Evolutionary conservation across 805 yeast genomes (phyloP), one percentile per base, ranked within the genome.

Genomic region (Pichia pseudocactophila): DNA sequence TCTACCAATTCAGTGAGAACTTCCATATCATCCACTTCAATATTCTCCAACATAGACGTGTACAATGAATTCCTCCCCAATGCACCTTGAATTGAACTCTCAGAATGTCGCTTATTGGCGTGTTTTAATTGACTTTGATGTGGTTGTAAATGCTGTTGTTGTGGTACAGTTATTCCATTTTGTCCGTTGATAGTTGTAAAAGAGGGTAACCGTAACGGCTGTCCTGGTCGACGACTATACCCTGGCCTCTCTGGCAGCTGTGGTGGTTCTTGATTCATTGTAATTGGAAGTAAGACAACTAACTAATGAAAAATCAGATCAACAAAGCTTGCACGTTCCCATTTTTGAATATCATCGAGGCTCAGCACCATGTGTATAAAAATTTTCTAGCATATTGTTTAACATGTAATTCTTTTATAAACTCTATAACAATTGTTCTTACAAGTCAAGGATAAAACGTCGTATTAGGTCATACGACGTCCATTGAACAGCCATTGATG

Each of bases 401-500:
- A 22, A 22, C 25, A 8, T 22, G 5, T 22, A 8, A 6, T 22
- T 22, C 25, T 22, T 8, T 22, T 22, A 22, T 22, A 22, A 22
- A 6, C 25, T 22, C 25, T 22, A 22, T 22, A 6, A 22, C 25
- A 22, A 6, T 5, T 22, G 8, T 22, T 22, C 8, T n/a, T 28
- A 28, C 15, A 28, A 28, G 20, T 12, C 16, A 34, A 9, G 30
- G 6, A 30, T 25, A 13, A 40, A 25, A 30, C 18, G 43, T 52
- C 79, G 76, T 40, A 85, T 68, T 27, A 80, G 63, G 50, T 94
- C 97, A 59, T 78, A 81, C 47, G 84, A 78, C 52, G 88, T 68
- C 96, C 97, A 90, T 46, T 90, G 86, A 15, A 89, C 87, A 4
- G 97, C 97, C 89, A 92, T 90, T 12, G 92, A 80, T 0, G 97